These are phyloP conservation scores for Fusarium zealandicum DNA, from an alignment of 2,329 filamentous ascomycete genomes.

Conservation along the genomic window DNA sequence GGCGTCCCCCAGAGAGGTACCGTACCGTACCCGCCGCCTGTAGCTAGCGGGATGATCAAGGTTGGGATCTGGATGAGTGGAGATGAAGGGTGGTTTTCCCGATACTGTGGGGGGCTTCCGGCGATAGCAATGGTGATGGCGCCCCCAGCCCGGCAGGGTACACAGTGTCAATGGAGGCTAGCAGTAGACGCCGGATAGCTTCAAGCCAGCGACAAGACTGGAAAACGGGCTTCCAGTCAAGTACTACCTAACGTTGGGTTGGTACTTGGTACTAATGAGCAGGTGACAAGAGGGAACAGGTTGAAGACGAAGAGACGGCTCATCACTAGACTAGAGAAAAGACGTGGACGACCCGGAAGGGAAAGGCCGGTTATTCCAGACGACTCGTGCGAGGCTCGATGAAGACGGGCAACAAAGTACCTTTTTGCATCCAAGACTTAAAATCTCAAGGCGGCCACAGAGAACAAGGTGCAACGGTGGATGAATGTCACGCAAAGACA, in stretches of 20 bases:
- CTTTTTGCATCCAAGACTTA: neutral
- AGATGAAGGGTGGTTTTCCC: conserved; percentile 26
- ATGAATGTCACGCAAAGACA: conserved; percentile 19
- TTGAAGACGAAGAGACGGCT: neutral
- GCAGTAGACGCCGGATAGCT: conserved; percentile 7
- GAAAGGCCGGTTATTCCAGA: conserved; percentile 2
- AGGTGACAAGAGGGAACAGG: neutral
- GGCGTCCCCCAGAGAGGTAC: conserved; percentile 5
- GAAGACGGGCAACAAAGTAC: neutral
- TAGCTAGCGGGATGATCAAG: conserved; percentile 17
- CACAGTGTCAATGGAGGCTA: conserved; percentile 28
- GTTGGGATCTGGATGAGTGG: conserved; percentile 16
- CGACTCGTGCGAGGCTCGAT: neutral
- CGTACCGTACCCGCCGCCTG: conserved; percentile 23
- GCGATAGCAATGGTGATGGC: conserved; percentile 20
- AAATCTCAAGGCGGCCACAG: neutral
- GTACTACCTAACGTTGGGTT: no score
- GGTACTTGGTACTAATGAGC: conserved; percentile 3
- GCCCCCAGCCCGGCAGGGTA: conserved; percentile 13
- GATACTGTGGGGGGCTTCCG: conserved; percentile 21
- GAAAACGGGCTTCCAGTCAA: conserved; percentile 12
- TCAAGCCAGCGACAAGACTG: neutral
- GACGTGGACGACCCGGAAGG: neutral
- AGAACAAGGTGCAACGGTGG: conserved; percentile 1
- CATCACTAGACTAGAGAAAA: no score